Base-by-base conservation (phyloP, 441 rosid genomes). In the Gossypium davidsonii region DNA sequence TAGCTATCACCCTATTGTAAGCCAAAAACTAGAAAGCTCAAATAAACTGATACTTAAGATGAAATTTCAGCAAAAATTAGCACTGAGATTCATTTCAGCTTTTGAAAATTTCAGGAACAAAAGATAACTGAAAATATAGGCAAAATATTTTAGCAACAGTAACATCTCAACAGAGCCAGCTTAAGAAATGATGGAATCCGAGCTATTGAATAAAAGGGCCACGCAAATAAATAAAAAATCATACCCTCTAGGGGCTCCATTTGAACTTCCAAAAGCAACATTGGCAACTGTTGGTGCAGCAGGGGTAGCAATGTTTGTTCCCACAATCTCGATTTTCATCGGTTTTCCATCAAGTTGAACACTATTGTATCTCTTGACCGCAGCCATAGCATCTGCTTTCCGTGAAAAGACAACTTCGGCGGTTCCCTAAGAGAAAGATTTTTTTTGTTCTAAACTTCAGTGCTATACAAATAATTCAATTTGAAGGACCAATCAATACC, bases 331-430 rank as follows among this genome's bases (percentile, higher is more conserved):
- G 28, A 92, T 94, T 79, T 91, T 92, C 97, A 94, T 90, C 0
- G 93, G 97, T 70, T 91, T 94, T 25, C 97, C 97, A 81, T 94
- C 97, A 2, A 94, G 94, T 82, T 90, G 93, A 77, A 94, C 96
- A 28, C 86, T 86, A 74, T 91, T 88, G 81, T 90, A 94, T 81
- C 90, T 89, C 86, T 91, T 92, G 53, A 92, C 88, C 67, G 97
- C 98, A 31, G 90, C 92, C 10, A 86, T 42, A 25, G 96, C 98
- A 85, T 94, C 96, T 1, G 86, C 75, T 57, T 88, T 85, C 10
- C 92, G 83, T 46, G 94, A 82, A 74, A 67, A 94, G 61, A 89
- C 93, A 5, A 94, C 94, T 83, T 94, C 97, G 21, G 98, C 96
- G 3, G 97, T 89, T 77, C 98, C 98, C 97, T 94, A 80, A 72